Evolutionary conservation across 768 basidiomycete species (phyloP).

Genomic region (Podaxis pistillaris): DNA sequence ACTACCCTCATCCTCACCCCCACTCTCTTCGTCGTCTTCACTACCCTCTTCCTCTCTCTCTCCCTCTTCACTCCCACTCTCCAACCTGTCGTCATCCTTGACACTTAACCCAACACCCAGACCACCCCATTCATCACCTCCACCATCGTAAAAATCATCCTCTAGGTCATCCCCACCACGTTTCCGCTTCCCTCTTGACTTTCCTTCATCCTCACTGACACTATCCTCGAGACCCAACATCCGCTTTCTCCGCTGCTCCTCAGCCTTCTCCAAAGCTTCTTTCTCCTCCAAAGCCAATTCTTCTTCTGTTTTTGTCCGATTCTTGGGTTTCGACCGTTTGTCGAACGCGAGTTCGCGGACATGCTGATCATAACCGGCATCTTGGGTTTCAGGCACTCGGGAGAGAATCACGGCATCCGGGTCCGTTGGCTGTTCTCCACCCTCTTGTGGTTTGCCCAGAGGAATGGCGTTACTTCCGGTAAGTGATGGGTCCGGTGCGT

Average conservation of each 20-base stretch:
- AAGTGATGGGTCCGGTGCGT: constrained; percentile 48
- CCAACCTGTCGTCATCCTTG: constrained; percentile 27
- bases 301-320: constrained; percentile 95
- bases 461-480: constrained; percentile 37
- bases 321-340: constrained; percentile 88
- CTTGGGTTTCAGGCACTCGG: constrained; percentile 30
- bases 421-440: constrained; percentile 18
- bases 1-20: constrained; percentile 35
- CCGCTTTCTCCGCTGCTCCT: constrained; percentile 69
- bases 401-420: constrained; percentile 21
- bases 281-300: constrained; percentile 89
- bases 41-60: constrained; percentile 34
- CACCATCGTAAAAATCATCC: constrained; percentile 71
- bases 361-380: constrained; percentile 85
- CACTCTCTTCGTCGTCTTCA: constrained; percentile 38
- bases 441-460: constrained; percentile 22
- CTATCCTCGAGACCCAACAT: constrained; percentile 82
- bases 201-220: constrained; percentile 58
- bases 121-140: constrained; percentile 39
- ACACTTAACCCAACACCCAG: constrained; percentile 42
- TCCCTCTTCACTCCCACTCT: constrained; percentile 32
- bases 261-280: constrained; percentile 82
- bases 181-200: constrained; percentile 42
- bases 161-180: constrained; percentile 85
- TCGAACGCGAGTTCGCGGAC: constrained; percentile 94